phyloP scores from a whole-genome alignment of 371 early-diverging fungal genomes.

The Mucor plumbeus region DNA sequence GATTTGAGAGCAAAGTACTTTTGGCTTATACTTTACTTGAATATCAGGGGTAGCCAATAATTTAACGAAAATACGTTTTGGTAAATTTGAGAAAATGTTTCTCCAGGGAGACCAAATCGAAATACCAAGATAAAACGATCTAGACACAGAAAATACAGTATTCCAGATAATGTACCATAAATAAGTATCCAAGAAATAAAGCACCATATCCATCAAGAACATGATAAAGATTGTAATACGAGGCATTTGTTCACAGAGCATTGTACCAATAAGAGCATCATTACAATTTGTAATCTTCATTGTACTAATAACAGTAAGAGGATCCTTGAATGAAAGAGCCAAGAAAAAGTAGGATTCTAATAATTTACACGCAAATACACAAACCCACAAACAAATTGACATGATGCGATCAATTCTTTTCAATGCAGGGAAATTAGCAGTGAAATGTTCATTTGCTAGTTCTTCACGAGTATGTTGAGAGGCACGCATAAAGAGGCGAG shows the following conservation, averaged over 20 bases:
- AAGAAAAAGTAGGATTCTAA: constrained; percentile 88
- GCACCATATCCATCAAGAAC: constrained; percentile 77
- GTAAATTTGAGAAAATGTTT: constrained; percentile 84
- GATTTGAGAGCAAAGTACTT: constrained; percentile 79
- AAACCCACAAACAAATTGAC: constrained; percentile 79
- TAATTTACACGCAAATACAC: constrained; percentile 80
- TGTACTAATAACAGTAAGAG: constrained; percentile 71
- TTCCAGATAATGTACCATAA: constrained; percentile 93
- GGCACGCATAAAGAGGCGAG: constrained; percentile 64
- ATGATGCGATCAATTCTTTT: constrained; percentile 76
- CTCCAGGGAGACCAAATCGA: constrained; percentile 92
- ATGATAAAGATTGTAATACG: constrained; percentile 76
- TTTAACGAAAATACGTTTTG: constrained; percentile 86
- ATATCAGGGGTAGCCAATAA: constrained; percentile 77
- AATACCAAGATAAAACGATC: constrained; percentile 82
- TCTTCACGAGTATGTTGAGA: constrained; percentile 42
- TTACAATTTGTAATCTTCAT: constrained; percentile 66
- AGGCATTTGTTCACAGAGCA: constrained; percentile 73
- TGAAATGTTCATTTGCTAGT: constrained; percentile 74
- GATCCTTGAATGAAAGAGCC: constrained; percentile 83
- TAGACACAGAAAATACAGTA: constrained; percentile 79
- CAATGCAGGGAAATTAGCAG: constrained; percentile 80
- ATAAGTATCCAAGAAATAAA: constrained; percentile 91
- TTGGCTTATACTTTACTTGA: constrained; percentile 75
- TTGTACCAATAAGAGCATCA: constrained; percentile 51